Evolutionary conservation across 257 asterid species (phyloP), one percentile per base, ranked within the genome.

Genomic region (Jaltomata sinuosa): DNA sequence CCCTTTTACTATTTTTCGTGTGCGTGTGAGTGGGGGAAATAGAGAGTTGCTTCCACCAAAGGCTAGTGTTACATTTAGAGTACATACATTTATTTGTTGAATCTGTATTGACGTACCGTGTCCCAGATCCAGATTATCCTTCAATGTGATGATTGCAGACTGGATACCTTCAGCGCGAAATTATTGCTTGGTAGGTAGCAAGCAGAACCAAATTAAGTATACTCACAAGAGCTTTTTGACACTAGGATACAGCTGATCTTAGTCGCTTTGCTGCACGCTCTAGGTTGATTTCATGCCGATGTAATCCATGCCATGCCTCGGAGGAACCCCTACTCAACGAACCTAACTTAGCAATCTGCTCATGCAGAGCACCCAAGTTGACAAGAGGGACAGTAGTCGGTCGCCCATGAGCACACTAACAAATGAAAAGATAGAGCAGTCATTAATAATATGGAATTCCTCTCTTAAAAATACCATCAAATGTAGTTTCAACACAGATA

Each of bases 331-430:
- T 84, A 82, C 85, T 54, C 80, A 83, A 50, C 22, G 62, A 65
- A 71, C 81, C 88, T 72, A 89, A 90, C 89, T 90, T 94, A 29
- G 84, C 86, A 62, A 93, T 91, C 88, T 90, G 92, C 52, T 85
- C 83, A 78, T 84, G 97, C 92, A 96, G 89, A 69, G 89, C 65
- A 42, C 87, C 92, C 88, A 96, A 85, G 91, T 93, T 86, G 85
- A 94, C 94, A 22, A 96, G 94, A 71, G 99, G 98, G 52, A 92
- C 97, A 31, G 94, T 96, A 19, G 99, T 96, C 36, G 99, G 99
- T 77, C 99, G 94, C 84, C 99, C 99, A 80, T 96, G 99, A 84
- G 99, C 99, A 92, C 99, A 96, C 99, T 96, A 86, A 77, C 57
- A 32, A 74, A 72, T 62, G 55, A 45, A 21, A 64, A 61, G 62